Evolutionary conservation across 2,329 filamentous ascomycete genomes (phyloP), one percentile per base, ranked within the genome.

Genomic region (Samsoniella hepiali): DNA sequence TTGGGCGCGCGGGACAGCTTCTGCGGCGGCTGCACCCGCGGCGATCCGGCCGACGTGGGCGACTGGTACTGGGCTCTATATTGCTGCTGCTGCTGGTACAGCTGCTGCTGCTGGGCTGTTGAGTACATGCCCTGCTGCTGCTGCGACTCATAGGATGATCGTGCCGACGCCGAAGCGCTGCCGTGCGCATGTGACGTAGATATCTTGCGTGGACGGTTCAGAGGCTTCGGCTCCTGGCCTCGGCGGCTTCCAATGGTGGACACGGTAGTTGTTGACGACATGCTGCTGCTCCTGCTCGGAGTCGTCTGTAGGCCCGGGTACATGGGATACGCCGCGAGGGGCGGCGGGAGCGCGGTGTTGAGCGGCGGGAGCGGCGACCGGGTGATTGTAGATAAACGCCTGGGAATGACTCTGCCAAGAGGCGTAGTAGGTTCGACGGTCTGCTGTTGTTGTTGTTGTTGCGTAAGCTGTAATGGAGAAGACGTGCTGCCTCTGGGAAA

Each of bases 151-250:
- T 10, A 22, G 32, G 38, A 45, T 2, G 38, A 58, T 17, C 7
- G 5, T 9, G 55, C 29, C 3, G 40, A 34, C 27, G 49, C 29
- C 32, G 50, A 31, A n/a, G 59, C 47, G 65, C 34, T 65, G 66
- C 55, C 66, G 64, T 65, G 66, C 65, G 61, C 66, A 64, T 17
- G 64, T 15, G 50, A n/a, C n/a, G 42, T 22, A 31, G 76, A 76
- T 3, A 78, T 71, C 64, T 74, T 75, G 61, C 73, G 71, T 11
- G 77, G 76, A 5, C 75, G 70, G 67, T 77, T 78, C 40, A 77
- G 70, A 29, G 67, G 64, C 9, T 61, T 50, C 2, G 69, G 72
- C 11, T 68, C 58, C 13, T 64, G 69, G 42, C 58, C 40, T 45
- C 40, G 22, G 31, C 67, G 44, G 38, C 64, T 60, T 50, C 73